Evolutionary conservation across 352 stramenopile species (phyloP), one percentile per base, ranked within the genome.

Genomic region (Blastocystis sp.): DNA sequence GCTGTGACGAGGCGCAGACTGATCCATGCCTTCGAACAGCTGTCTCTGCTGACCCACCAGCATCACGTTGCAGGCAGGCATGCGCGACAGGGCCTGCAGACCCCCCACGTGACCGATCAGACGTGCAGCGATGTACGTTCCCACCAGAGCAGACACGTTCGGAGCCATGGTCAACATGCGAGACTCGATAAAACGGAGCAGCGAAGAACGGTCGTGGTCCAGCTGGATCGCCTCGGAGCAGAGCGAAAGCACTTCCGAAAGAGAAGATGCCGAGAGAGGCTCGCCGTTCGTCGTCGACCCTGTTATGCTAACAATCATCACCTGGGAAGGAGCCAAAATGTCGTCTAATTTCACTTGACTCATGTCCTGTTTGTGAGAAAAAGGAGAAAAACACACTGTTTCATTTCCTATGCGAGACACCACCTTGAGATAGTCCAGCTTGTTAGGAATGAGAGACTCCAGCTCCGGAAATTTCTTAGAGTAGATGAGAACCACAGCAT

Each of bases 21-120:
- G 94, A 94, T 93, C 76, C 93, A 90, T 30, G n/a, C 90, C 90
- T 64, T 87, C 45, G 45, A 73, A 26, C 53, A 56, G 18, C 50
- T 91, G 64, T 16, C 70, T 90, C 34, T 66, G 39, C 26, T 91
- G 66, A 24, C 79, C 90, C 45, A 91, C 20, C 41, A 97, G 94
- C 92, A 98, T 96, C 16, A 99, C 91, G 90, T 99, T 99, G 90
- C 96, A 99, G 54, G 95, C 94, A 55, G 97, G 97, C 81, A 99
- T 98, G 26, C 94, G 94, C 24, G 94, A 93, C 16, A 99, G 92
- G 66, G 97, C 92, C 2, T 93, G 93, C 20, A 99, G 92, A 45
- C 97, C 97, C 41, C 97, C 97, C 8, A 96, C 95, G 47, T 98
- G 91, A 24, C 94, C 96, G 2, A 99, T 91, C 5, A 99, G 90